Percentiles rank a stretch among this genome's conserved stretches.
Conservation (phyloP, 2,329 filamentous ascomycete species). For the Diaporthe helianthi region DNA sequence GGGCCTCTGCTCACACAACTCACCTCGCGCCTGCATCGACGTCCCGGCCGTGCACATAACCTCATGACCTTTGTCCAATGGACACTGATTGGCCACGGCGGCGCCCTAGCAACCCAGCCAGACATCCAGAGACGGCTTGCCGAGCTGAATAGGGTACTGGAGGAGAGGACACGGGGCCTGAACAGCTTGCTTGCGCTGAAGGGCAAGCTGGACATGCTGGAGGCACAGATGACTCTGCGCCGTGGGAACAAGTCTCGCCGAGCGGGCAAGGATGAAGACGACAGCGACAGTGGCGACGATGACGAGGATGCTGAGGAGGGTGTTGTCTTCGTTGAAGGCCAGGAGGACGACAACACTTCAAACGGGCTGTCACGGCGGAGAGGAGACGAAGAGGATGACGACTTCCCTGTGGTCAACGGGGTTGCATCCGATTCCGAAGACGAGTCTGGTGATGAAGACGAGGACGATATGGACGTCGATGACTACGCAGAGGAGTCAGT, state of each 20-base stretch:
- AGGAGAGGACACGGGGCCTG: slow-evolving; percentile 83
- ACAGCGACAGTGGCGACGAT: slow-evolving; percentile 60
- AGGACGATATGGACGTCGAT: slow-evolving; percentile 42
- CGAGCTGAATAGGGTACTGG: slow-evolving; percentile 84
- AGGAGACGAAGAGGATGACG: slow-evolving; percentile 64
- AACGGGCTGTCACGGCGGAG: slow-evolving; percentile 49
- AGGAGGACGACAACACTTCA: slow-evolving; percentile 62
- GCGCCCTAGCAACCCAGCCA: slow-evolving; percentile 86
- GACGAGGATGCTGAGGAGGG: slow-evolving; percentile 71
- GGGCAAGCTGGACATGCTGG: slow-evolving; percentile 93
- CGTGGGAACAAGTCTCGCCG: slow-evolving; percentile 59
- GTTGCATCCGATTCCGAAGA: slow-evolving; percentile 67
- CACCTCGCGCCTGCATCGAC: slow-evolving; percentile 83
- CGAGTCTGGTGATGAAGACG: slow-evolving; percentile 58
- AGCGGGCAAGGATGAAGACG: slow-evolving; percentile 55
- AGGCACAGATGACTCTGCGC: slow-evolving; percentile 85
- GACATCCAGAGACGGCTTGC: slow-evolving; percentile 80
- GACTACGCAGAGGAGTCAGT: slow-evolving; percentile 38
- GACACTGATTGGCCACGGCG: slow-evolving; percentile 91
- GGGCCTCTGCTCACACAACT: slow-evolving; percentile 81
- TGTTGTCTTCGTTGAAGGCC: slow-evolving; percentile 87
- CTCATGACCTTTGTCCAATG: slow-evolving; percentile 97
- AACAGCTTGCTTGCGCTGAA: slow-evolving; percentile 86
- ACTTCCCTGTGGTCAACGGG: slow-evolving; percentile 62
- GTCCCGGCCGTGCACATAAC: slow-evolving; percentile 86